phyloP scores from a whole-genome alignment of 1,139 yeast genomes.

The Kazachstania sp. region DNA sequence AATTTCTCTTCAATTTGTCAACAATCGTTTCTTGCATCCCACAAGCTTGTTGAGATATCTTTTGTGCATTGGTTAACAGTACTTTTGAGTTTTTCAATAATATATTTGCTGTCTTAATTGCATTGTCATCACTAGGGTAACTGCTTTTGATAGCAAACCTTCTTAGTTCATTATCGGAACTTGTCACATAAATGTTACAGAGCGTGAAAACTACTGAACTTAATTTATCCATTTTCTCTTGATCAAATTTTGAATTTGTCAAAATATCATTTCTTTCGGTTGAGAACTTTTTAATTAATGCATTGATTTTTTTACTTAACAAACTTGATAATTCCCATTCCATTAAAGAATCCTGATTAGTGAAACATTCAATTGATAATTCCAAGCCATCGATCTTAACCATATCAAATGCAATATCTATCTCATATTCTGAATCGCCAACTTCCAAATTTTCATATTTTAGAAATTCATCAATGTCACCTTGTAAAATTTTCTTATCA shows the following conservation, averaged over 20 bases:
- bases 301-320: conserved; percentile 14
- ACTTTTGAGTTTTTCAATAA: conserved; percentile 23
- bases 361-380: conserved; percentile 7
- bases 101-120: conserved; percentile 10
- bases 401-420: conserved; percentile 4
- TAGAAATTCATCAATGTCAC: not conserved
- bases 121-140: not conserved
- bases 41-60: conserved; percentile 23
- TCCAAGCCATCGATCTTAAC: conserved; percentile 13
- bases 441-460: not conserved
- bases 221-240: conserved; percentile 12
- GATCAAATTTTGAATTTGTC: conserved; percentile 4
- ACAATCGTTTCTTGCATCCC: conserved; percentile 27
- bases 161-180: conserved; percentile 24
- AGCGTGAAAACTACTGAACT: conserved; percentile 24
- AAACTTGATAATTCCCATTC: conserved; percentile 22
- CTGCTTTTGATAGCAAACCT: conserved; percentile 14
- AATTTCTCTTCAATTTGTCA: conserved; percentile 28
- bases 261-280: conserved; percentile 10
- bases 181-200: conserved; percentile 20
- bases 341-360: not conserved
- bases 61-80: conserved; percentile 18
- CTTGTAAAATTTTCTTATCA: not conserved
- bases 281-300: conserved; percentile 13
- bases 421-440: not conserved